Evolutionary conservation across 352 stramenopile genomes (phyloP).

Genomic region (Globisporangium ultimum): DNA sequence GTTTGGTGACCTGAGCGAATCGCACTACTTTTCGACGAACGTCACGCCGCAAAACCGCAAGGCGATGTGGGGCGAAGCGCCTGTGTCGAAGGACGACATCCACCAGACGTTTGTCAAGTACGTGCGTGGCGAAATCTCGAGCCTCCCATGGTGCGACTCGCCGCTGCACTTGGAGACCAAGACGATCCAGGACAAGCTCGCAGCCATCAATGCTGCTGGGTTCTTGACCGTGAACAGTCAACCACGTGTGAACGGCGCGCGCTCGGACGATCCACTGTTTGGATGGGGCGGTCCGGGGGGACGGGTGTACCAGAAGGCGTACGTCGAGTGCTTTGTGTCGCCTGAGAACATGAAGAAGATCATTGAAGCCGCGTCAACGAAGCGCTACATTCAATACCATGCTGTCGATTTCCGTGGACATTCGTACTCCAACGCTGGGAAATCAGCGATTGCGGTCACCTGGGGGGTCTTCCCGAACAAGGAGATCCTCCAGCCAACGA

Average conservation of each 20-base stretch:
- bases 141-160: slow-evolving; percentile 97
- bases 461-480: slow-evolving; percentile 98
- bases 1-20: slow-evolving; percentile 95
- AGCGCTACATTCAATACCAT: slow-evolving; percentile 89
- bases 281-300: slow-evolving; percentile 95
- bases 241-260: slow-evolving; percentile 87
- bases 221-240: slow-evolving; percentile 98
- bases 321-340: slow-evolving; percentile 98
- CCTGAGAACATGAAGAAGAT: slow-evolving; percentile 91
- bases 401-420: slow-evolving; percentile 89
- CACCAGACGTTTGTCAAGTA: slow-evolving; percentile 96
- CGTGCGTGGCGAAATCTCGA: slow-evolving; percentile 93
- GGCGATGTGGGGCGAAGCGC: slow-evolving; percentile 94
- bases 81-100: slow-evolving; percentile 87
- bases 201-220: slow-evolving; percentile 68
- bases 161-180: slow-evolving; percentile 93
- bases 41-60: slow-evolving; percentile 68
- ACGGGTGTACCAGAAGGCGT: slow-evolving; percentile 98
- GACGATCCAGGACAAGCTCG: slow-evolving; percentile 80
- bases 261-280: slow-evolving; percentile 91
- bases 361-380: slow-evolving; percentile 80
- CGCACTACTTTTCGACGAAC: slow-evolving; percentile 90
- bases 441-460: slow-evolving; percentile 94
- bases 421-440: slow-evolving; percentile 87
- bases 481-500: slow-evolving; percentile 96